Percentiles rank a stretch among this genome's conserved stretches.
These are phyloP conservation scores for Melastoma malabathricum DNA, from an alignment of 345 rosid species.

Conservation along the genomic window DNA sequence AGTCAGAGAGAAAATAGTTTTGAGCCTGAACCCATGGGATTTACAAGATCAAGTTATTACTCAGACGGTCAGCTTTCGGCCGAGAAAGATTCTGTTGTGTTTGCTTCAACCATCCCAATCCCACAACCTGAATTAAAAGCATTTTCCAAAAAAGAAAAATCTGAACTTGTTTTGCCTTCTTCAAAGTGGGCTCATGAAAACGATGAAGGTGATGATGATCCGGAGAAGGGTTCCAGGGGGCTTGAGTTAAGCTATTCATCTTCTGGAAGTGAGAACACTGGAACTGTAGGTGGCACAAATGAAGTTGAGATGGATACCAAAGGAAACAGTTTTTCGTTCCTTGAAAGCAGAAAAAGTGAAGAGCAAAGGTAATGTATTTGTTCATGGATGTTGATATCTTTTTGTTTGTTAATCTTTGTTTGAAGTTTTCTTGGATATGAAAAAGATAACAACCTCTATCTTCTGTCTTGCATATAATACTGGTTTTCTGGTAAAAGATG, in stretches of 20 bases:
- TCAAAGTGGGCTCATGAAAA: slow-evolving; percentile 97
- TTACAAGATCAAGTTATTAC: slow-evolving; percentile 31
- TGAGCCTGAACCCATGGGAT: slow-evolving; percentile 31
- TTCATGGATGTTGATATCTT: neutral
- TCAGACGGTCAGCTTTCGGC: slow-evolving; percentile 34
- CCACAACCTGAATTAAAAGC: slow-evolving; percentile 63
- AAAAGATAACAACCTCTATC: no score
- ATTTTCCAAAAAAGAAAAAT: slow-evolving; percentile 56
- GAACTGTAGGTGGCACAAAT: slow-evolving; percentile 37
- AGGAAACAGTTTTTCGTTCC: slow-evolving; percentile 30
- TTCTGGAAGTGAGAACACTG: slow-evolving; percentile 80
- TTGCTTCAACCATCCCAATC: slow-evolving; percentile 28
- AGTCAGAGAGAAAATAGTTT: slow-evolving; percentile 37
- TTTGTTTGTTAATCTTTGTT: slow-evolving; percentile 1
- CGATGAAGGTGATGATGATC: slow-evolving; percentile 81
- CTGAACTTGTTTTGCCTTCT: slow-evolving; percentile 64
- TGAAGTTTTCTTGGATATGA: neutral
- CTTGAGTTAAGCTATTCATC: slow-evolving; percentile 73
- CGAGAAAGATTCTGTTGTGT: slow-evolving; percentile 24
- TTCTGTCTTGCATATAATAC: no score
- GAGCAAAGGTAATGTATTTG: slow-evolving; percentile 60
- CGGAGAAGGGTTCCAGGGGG: slow-evolving; percentile 36
- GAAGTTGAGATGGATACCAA: slow-evolving; percentile 53
- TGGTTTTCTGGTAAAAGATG: no score
- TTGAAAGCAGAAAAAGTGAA: slow-evolving; percentile 62